A percentile compares a stretch with the other conserved stretches of the same genome.
Evolutionary conservation across 371 early-diverging fungal species (phyloP).

Genomic region (Fennellomyces sp.): DNA sequence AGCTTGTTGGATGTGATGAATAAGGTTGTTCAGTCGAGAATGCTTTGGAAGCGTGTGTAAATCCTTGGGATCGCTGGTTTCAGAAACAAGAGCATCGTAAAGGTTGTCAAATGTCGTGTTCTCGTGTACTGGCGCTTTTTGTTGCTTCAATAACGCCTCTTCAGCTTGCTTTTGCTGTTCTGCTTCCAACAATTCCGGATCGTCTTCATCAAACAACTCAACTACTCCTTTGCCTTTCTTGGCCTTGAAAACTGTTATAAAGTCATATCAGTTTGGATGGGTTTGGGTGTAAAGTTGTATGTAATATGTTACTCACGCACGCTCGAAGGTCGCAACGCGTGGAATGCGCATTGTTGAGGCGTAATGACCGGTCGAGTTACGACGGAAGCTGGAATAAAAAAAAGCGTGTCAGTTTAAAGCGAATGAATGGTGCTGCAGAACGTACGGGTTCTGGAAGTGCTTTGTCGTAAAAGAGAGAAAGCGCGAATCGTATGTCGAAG

Average conservation of each 20-base stretch:
- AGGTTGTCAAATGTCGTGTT: slow-evolving; percentile 1
- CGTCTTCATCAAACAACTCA: slow-evolving; percentile 21
- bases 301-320: slow-evolving; percentile 9
- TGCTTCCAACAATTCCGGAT: slow-evolving; percentile 23
- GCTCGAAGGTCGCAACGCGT: slow-evolving; percentile 7
- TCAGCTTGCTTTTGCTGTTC: slow-evolving; percentile 13
- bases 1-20: slow-evolving; percentile 9
- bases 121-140: not conserved
- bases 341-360: slow-evolving; percentile 6
- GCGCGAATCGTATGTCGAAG: slow-evolving; percentile 6
- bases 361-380: not conserved
- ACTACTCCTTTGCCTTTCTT: slow-evolving; percentile 15
- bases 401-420: not conserved
- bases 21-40: slow-evolving; percentile 17
- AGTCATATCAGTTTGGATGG: not conserved
- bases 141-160: not conserved
- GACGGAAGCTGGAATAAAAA: not conserved
- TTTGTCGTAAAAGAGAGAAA: slow-evolving; percentile 5
- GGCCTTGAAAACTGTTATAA: slow-evolving; percentile 12
- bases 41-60: slow-evolving; percentile 16
- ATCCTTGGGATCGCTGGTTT: slow-evolving; percentile 17
- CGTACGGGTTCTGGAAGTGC: not conserved
- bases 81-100: slow-evolving; percentile 10
- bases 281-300: not conserved
- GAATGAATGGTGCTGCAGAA: not conserved